Conservation (phyloP, 1,139 yeast species). For the Candida pseudocylindracea region DNA sequence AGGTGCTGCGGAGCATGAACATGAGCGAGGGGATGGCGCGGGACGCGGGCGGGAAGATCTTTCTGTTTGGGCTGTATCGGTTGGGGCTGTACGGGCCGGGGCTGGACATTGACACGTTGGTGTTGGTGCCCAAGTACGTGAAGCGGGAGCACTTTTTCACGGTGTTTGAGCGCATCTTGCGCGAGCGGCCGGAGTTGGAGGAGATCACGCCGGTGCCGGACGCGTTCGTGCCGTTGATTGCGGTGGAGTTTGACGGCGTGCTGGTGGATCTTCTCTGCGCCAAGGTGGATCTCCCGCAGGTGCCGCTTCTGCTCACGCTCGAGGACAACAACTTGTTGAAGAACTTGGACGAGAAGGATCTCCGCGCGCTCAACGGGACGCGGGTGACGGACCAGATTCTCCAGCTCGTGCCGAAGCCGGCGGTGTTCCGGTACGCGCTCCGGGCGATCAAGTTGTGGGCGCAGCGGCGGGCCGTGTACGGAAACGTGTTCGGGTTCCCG, state of each 20-base stretch:
- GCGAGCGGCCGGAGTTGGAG: constrained; percentile 56
- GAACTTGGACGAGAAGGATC: constrained; percentile 77
- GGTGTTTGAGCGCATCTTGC: constrained; percentile 46
- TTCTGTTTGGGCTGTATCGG: constrained; percentile 86
- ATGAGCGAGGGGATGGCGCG: constrained; percentile 96
- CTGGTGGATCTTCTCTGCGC: constrained; percentile 84
- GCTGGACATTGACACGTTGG: constrained; percentile 87
- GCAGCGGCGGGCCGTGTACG: constrained; percentile 80
- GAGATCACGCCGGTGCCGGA: constrained; percentile 90
- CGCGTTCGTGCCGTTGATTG: constrained; percentile 90
- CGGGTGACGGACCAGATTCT: constrained; percentile 92
- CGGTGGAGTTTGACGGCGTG: constrained; percentile 69
- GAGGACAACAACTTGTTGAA: constrained; percentile 68
- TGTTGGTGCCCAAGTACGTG: constrained; percentile 95
- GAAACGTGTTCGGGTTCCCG: constrained; percentile 89
- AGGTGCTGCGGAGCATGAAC: constrained; percentile 56
- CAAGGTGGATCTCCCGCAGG: constrained; percentile 55
- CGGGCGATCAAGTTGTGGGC: constrained; percentile 96
- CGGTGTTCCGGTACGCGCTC: constrained; percentile 80
- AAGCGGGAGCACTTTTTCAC: constrained; percentile 71
- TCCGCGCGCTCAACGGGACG: constrained; percentile 83
- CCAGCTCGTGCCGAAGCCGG: constrained; percentile 74
- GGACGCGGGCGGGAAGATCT: constrained; percentile 94
- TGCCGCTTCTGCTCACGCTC: constrained; percentile 51
- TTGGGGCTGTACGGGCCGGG: constrained; percentile 97